A percentile compares a stretch with the other conserved stretches of the same genome.
Conservation (phyloP, 1,139 yeast species). For the Geotrichum australiense region DNA sequence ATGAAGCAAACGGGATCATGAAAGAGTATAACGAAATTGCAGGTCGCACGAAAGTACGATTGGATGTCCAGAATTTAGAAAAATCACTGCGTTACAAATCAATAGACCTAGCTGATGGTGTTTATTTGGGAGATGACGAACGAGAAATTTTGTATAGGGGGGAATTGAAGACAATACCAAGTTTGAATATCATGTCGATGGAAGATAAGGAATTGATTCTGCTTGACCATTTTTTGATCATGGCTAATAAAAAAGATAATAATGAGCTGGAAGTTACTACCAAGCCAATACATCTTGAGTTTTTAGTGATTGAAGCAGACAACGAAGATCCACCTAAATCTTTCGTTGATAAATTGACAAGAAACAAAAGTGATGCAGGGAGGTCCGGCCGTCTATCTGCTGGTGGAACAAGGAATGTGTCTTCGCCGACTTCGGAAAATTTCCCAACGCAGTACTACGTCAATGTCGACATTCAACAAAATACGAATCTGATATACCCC, state of each 20-base stretch:
- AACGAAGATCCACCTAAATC: conserved; percentile 32
- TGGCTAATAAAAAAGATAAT: conserved; percentile 33
- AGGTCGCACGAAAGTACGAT: conserved; percentile 9
- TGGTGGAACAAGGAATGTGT: not conserved
- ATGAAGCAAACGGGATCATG: not conserved
- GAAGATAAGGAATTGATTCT: conserved; percentile 39
- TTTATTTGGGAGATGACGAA: conserved; percentile 9
- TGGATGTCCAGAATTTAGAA: conserved; percentile 11
- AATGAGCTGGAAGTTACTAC: conserved; percentile 33
- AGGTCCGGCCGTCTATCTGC: conserved; percentile 3
- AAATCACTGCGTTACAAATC: conserved; percentile 6
- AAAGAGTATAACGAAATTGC: conserved; percentile 11
- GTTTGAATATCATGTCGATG: conserved; percentile 4
- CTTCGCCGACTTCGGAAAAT: not conserved
- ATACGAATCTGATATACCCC: conserved; percentile 13
- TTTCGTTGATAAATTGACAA: conserved; percentile 10
- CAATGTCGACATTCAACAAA: conserved; percentile 6
- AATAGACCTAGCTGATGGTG: conserved; percentile 10
- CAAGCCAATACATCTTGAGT: conserved; percentile 38
- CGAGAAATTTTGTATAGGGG: conserved; percentile 14
- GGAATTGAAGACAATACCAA: conserved; percentile 8
- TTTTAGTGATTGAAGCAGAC: conserved; percentile 33
- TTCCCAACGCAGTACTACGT: conserved; percentile 2
- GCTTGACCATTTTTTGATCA: conserved; percentile 63
- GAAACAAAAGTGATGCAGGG: conserved; percentile 13